phyloP scores from a whole-genome alignment of 2,329 filamentous ascomycete species.

The Neonectria ditissima region DNA sequence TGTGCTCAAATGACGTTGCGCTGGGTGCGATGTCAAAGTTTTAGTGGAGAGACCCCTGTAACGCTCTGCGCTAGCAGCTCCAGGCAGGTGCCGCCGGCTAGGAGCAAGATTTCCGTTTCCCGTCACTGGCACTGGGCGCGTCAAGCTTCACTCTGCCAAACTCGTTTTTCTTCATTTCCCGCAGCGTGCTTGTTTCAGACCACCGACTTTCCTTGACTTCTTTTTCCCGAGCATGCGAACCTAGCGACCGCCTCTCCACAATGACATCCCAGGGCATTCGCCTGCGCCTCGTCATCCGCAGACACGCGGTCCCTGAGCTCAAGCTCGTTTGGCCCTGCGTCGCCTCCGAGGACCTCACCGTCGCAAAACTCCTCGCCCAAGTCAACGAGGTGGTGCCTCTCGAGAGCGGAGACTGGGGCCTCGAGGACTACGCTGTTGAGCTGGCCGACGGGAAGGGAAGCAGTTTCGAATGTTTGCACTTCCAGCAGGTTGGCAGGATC shows the following conservation, averaged over 20 bases:
- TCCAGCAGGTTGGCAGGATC: slow-evolving; percentile 75
- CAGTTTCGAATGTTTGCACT: slow-evolving; percentile 90
- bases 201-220: slow-evolving; percentile 11
- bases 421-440: slow-evolving; percentile 92
- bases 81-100: slow-evolving; percentile 1
- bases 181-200: slow-evolving; percentile 4
- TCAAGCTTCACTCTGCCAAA: slow-evolving; percentile 19
- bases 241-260: slow-evolving; percentile 15
- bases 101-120: slow-evolving; percentile 22
- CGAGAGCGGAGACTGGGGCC: slow-evolving; percentile 83
- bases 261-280: slow-evolving; percentile 65
- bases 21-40: not conserved
- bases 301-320: slow-evolving; percentile 78
- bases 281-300: slow-evolving; percentile 77
- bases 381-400: slow-evolving; percentile 85
- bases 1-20: slow-evolving; percentile 3
- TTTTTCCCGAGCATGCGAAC: slow-evolving; percentile 32
- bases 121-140: slow-evolving; percentile 19
- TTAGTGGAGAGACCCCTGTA: slow-evolving; percentile 25
- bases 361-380: slow-evolving; percentile 80
- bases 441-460: slow-evolving; percentile 66
- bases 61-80: slow-evolving; percentile 17
- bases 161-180: slow-evolving; percentile 9
- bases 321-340: slow-evolving; percentile 78
- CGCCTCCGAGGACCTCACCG: slow-evolving; percentile 70